These are phyloP conservation scores for Meredithiella fracta DNA, from an alignment of 2,329 filamentous ascomycete species.

Conservation along the genomic window DNA sequence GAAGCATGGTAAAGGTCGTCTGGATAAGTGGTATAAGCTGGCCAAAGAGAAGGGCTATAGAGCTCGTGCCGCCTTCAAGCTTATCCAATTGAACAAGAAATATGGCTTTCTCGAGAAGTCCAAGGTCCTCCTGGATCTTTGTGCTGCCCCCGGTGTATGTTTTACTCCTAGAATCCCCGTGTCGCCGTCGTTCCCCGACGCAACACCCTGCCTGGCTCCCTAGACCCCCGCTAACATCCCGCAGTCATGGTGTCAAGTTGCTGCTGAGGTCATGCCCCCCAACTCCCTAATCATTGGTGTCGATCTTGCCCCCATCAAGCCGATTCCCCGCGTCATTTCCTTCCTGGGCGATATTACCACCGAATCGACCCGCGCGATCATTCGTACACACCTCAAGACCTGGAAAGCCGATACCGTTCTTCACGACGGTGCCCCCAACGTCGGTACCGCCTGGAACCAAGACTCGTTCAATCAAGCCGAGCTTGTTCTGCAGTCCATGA, in stretches of 20 bases:
- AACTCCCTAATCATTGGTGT: conserved; percentile 86
- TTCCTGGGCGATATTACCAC: conserved; percentile 98
- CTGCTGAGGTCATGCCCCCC: conserved; percentile 82
- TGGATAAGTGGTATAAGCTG: conserved; percentile 98
- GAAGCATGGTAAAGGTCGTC: conserved; percentile 95
- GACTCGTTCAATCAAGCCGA: conserved; percentile 97
- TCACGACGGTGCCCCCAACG: conserved; percentile 94
- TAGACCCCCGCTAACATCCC: conserved; percentile 18
- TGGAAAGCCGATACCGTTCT: conserved; percentile 93
- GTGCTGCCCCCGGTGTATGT: conserved; percentile 79
- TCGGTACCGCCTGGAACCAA: conserved; percentile 94
- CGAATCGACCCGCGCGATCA: conserved; percentile 82
- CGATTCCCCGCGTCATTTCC: conserved; percentile 82
- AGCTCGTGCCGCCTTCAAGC: conserved; percentile 89
- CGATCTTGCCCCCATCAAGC: conserved; percentile 86
- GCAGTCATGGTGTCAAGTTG: conserved; percentile 89
- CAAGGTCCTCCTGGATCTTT: conserved; percentile 91
- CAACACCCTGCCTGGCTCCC: not conserved
- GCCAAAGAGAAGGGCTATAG: conserved; percentile 97
- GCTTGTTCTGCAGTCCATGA: conserved; percentile 75
- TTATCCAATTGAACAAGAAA: conserved; percentile 97
- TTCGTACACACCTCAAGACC: conserved; percentile 78
- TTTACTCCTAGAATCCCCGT: conserved; percentile 3
- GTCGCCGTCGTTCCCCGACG: not conserved
- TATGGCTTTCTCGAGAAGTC: conserved; percentile 97